phyloP scores from a whole-genome alignment of 2,329 filamentous ascomycete species.

The Cladophialophora psammophila region DNA sequence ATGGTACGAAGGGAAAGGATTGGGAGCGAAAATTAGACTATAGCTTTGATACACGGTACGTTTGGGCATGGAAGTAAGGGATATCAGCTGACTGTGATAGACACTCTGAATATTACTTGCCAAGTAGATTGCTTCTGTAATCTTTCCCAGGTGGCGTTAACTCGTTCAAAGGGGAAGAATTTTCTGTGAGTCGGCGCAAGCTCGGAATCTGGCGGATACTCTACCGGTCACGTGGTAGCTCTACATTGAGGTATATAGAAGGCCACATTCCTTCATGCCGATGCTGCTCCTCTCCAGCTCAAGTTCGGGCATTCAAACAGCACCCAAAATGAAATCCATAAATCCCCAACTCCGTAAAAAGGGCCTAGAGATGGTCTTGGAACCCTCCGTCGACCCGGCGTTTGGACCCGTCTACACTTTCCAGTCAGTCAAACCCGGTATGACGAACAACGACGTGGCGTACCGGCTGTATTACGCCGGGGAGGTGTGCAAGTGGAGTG shows the following conservation, averaged over 20 bases:
- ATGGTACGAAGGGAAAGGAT: conserved; percentile 73
- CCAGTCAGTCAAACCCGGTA: conserved; percentile 22
- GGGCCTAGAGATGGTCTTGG: conserved; percentile 29
- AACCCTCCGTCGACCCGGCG: conserved; percentile 23
- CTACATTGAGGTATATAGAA: conserved; percentile 16
- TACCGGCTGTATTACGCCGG: conserved; percentile 30
- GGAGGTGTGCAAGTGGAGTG: conserved; percentile 31
- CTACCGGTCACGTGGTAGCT: conserved; percentile 30
- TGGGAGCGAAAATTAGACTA: conserved; percentile 69
- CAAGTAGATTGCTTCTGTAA: conserved; percentile 12
- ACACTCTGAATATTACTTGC: background rate
- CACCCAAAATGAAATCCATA: conserved; percentile 24
- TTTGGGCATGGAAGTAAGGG: background rate
- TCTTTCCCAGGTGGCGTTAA: background rate
- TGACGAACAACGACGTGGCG: conserved; percentile 33
- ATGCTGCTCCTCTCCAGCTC: background rate
- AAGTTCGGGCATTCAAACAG: background rate
- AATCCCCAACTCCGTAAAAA: conserved; percentile 30
- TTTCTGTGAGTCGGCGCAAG: conserved; percentile 17
- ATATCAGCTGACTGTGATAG: conserved; percentile 7
- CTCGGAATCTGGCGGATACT: conserved; percentile 28
- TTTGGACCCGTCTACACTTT: conserved; percentile 33
- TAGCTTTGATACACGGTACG: conserved; percentile 42
- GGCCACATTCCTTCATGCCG: background rate
- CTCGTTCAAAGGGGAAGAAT: conserved; percentile 6